A percentile compares a stretch with the other conserved stretches of the same genome.
These are phyloP conservation scores for Prototheca stagnorum DNA, from an alignment of 163 green algal genomes.

Conservation along the genomic window DNA sequence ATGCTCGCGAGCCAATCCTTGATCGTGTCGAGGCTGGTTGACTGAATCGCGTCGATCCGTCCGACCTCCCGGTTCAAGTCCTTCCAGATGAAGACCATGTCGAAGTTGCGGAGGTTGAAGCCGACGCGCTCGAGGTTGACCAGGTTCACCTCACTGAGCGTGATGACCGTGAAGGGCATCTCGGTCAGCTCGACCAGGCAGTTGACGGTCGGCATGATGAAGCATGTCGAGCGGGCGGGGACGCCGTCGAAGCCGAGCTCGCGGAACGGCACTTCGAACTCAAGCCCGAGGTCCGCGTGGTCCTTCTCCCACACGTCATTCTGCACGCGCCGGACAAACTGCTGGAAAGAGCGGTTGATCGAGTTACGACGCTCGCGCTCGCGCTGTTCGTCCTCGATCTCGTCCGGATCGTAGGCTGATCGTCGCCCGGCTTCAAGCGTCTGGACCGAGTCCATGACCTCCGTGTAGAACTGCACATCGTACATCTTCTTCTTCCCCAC, in stretches of 20 bases:
- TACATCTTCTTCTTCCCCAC: constrained; percentile 97
- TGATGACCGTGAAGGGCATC: constrained; percentile 84
- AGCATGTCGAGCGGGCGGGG: constrained; percentile 54
- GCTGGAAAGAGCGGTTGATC: constrained; percentile 85
- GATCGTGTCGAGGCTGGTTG: constrained; percentile 77
- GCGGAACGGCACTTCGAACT: constrained; percentile 94
- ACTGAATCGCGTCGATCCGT: constrained; percentile 78
- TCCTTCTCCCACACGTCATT: constrained; percentile 80
- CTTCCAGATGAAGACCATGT: constrained; percentile 98
- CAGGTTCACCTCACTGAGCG: constrained; percentile 32
- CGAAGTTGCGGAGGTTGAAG: constrained; percentile 97
- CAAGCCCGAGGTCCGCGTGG: constrained; percentile 62
- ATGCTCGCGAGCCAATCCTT: constrained; percentile 89
- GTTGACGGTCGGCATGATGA: constrained; percentile 89
- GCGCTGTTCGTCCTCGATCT: constrained; percentile 97
- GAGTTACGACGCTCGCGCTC: constrained; percentile 83
- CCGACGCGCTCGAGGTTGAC: constrained; percentile 95
- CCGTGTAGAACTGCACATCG: constrained; percentile 94
- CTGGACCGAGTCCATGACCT: constrained; percentile 80
- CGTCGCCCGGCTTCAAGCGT: constrained; percentile 75
- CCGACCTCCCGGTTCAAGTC: constrained; percentile 66
- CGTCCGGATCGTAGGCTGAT: constrained; percentile 91
- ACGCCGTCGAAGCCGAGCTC: constrained; percentile 91
- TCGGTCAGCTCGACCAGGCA: constrained; percentile 94
- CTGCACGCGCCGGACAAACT: constrained; percentile 77